Base-by-base conservation (phyloP, 192 early-diverging fungal genomes). In the Mortierella hygrophila region DNA sequence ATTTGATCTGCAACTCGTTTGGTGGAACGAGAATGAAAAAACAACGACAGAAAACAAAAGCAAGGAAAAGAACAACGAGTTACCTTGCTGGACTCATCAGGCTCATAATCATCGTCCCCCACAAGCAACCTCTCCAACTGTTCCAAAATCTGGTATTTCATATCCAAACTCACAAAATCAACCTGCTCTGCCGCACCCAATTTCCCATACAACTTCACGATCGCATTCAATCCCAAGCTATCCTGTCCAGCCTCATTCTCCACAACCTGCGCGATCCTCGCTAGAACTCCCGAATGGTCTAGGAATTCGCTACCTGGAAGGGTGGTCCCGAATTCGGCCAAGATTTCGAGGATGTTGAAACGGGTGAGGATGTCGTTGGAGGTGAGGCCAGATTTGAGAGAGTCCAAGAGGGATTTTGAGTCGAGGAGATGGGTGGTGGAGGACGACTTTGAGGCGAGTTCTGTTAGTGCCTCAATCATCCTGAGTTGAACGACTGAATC, bases 341-440 rank as follows among this genome's bases (percentile, higher is more conserved):
- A 71, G 29, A 85, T 80, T 75, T 85, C 83, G 32, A 85, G 80
- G 41, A 85, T 73, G 35, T 85, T 85, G 77, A 85, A 85, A 8
- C 83, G 73, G 0, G 83, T 74, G 57, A 85, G 60, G 46, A 80
- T 77, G 69, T 85, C 83, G 20, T 57, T 35, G 4, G 70, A 23
- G 23, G n/a, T 57, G 32, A 85, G 38, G 10, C 78, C 78, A 16
- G 38, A 42, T 49, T 74, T 76, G 18, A 85, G 75, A 10, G 83
- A 57, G 29, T 73, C 83, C 46, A 85, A n/a, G 8, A 85, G 75
- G 1, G 49, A 26, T 5, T 57, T 40, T 1, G 35, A 23, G 16
- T 85, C 74, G 23, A 85, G 26, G 0, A 29, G 32, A 2, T 1
- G 4, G 8, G 69, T 29, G 6, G 70, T 42, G 16, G 77, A 75